Evolutionary conservation across 2,329 filamentous ascomycete species (phyloP).

Genomic region (Fusarium paranaense): DNA sequence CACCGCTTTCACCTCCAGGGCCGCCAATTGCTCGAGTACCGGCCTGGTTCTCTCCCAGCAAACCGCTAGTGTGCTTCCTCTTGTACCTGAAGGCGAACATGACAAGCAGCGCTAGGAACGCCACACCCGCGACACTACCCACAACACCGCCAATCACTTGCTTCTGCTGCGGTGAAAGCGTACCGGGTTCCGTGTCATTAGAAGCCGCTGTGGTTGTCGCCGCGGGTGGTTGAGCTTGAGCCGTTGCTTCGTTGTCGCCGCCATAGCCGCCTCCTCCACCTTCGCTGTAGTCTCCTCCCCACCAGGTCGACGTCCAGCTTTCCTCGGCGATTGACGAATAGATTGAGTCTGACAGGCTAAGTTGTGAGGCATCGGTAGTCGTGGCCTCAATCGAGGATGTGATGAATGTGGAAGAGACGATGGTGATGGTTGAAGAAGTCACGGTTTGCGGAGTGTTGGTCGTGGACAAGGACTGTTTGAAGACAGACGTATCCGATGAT

Average conservation of each 20-base stretch:
- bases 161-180: conserved; percentile 49
- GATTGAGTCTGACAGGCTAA: conserved; percentile 35
- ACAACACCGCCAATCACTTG: conserved; percentile 67
- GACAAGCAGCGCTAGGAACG: conserved; percentile 65
- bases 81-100: conserved; percentile 67
- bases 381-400: conserved; percentile 31
- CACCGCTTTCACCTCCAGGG: conserved; percentile 34
- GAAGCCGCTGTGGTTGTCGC: conserved; percentile 33
- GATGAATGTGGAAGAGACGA: conserved; percentile 34
- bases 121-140: conserved; percentile 68
- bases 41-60: conserved; percentile 56
- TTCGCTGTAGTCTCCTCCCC: conserved; percentile 28
- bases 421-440: conserved; percentile 33
- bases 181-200: conserved; percentile 34
- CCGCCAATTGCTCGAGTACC: conserved; percentile 40
- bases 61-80: conserved; percentile 60
- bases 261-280: conserved; percentile 24
- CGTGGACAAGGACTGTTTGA: conserved; percentile 24
- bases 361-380: conserved; percentile 20
- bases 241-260: conserved; percentile 25
- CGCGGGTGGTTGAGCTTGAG: conserved; percentile 32
- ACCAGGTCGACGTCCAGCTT: conserved; percentile 40
- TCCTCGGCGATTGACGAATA: conserved; percentile 42
- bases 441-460: conserved; percentile 19
- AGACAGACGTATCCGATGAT: conserved; percentile 4